Evolutionary conservation across 768 basidiomycete species (phyloP), one percentile per base, ranked within the genome.

Genomic region (Austroboletus eburneus): DNA sequence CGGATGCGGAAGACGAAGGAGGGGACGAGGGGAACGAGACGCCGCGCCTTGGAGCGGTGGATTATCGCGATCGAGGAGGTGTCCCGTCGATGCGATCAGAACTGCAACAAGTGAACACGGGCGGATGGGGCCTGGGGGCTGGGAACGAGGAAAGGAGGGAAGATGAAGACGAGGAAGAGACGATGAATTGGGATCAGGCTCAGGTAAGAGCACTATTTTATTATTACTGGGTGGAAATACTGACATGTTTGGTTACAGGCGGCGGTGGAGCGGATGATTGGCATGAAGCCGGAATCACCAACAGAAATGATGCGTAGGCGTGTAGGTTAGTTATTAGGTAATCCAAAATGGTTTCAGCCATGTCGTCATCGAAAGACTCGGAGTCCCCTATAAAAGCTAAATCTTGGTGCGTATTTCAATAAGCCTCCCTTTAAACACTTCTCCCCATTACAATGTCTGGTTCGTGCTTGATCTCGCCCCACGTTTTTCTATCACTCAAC

Each of bases 111-210:
- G 75, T 72, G 14, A 81, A 78, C 50, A 70, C 76, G n/a, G 83
- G 84, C 12, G 86, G 86, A 13, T 89, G 86, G 86, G 87, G 85
- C 3, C 68, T 87, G 2, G 87, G 83, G 7, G 76, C 70, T 5
- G 78, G 79, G 22, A 72, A 78, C 49, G 77, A 78, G 44, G 80
- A 78, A 41, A 77, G 65, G 18, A 79, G 78, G 17, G 81, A 77
- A 3, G 83, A 83, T 5, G 83, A 85, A 29, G 81, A 85, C 7
- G 83, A 84, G 17, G 81, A 80, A 20, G 81, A 80, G 41, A 60
- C 69, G 9, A 61, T 79, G 56, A 80, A 85, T 49, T 85, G 80
- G 81, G 85, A 85, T 55, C 77, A 85, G 59, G 79, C 78, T 33
- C 83, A 87, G 74, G 83, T 79, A 48, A 46, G 16, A 5, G 32